Evolutionary conservation across 2,329 filamentous ascomycete species (phyloP).

Genomic region (Trichoderma sp.): DNA sequence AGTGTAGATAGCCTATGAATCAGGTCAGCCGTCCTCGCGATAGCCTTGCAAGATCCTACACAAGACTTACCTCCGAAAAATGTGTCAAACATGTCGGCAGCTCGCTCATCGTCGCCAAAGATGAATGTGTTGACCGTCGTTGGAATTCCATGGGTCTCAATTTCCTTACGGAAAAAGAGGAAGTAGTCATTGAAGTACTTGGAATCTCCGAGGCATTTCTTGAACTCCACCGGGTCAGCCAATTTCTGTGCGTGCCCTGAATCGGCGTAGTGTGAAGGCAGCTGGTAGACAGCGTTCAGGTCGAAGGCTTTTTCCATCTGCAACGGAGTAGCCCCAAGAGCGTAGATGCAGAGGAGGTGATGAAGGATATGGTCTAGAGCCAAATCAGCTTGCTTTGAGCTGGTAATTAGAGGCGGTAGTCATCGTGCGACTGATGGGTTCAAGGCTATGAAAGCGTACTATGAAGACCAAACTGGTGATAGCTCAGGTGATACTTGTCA

Average conservation of each 20-base stretch:
- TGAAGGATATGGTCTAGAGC: not conserved
- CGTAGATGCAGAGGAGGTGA: not conserved
- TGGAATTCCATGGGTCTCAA: not conserved
- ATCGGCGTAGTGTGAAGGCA: not conserved
- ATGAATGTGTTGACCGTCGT: not conserved
- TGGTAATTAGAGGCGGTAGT: not conserved
- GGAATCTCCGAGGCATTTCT: not conserved
- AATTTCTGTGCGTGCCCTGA: not conserved
- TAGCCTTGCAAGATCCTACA: not conserved
- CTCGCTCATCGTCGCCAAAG: not conserved
- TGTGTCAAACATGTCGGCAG: not conserved
- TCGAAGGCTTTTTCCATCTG: not conserved
- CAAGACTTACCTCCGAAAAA: not conserved
- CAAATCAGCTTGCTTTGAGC: not conserved
- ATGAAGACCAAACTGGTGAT: not conserved
- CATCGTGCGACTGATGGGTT: no score
- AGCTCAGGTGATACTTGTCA: not conserved
- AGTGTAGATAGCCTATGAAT: not conserved
- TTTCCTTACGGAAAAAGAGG: not conserved
- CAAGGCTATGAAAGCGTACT: not conserved
- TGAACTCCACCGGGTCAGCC: not conserved
- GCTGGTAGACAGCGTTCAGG: not conserved
- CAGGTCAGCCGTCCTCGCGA: not conserved
- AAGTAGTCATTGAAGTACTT: not conserved
- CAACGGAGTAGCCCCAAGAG: not conserved